Conservation (phyloP, 768 basidiomycete genomes). For the Megacollybia marginata region DNA sequence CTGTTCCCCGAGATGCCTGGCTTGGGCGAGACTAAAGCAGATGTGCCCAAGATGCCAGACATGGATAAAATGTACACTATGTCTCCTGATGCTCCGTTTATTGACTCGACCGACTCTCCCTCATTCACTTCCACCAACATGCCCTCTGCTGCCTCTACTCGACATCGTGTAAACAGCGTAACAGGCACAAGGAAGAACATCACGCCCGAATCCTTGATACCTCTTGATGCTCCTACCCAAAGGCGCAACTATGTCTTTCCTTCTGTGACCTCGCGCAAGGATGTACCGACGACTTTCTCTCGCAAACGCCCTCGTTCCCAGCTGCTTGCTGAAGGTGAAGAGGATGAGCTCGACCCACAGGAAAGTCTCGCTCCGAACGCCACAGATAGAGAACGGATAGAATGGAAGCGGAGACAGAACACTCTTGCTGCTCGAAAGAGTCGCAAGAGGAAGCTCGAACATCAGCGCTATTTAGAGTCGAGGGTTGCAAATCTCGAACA, state of each 20-base stretch:
- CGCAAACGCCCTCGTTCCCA: slow-evolving; percentile 38
- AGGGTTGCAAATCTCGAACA: slow-evolving; percentile 28
- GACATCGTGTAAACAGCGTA: slow-evolving; percentile 30
- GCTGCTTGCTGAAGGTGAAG: slow-evolving; percentile 29
- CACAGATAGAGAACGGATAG: slow-evolving; percentile 46
- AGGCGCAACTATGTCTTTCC: slow-evolving; percentile 61
- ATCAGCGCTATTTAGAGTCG: slow-evolving; percentile 47
- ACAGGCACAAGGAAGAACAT: slow-evolving; percentile 71
- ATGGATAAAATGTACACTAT: slow-evolving; percentile 30
- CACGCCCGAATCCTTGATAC: slow-evolving; percentile 56
- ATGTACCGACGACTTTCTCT: slow-evolving; percentile 55
- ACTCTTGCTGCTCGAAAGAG: slow-evolving; percentile 61
- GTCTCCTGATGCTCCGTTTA: slow-evolving; percentile 43
- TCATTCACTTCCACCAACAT: slow-evolving; percentile 12
- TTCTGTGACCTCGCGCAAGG: slow-evolving; percentile 73
- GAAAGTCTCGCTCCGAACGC: slow-evolving; percentile 13
- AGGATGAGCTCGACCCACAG: slow-evolving; percentile 21
- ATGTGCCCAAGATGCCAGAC: not conserved
- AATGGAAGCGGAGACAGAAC: slow-evolving; percentile 59
- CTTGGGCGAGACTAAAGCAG: not conserved
- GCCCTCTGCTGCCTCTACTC: slow-evolving; percentile 10
- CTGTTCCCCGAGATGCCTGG: not conserved
- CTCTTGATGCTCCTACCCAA: slow-evolving; percentile 75
- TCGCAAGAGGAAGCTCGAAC: slow-evolving; percentile 58
- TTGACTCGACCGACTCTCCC: slow-evolving; percentile 29